Percentiles rank a stretch among this genome's conserved stretches.
Evolutionary conservation across 2,329 filamentous ascomycete genomes (phyloP).

Genomic region (Stagonosporopsis chrysanthemi): DNA sequence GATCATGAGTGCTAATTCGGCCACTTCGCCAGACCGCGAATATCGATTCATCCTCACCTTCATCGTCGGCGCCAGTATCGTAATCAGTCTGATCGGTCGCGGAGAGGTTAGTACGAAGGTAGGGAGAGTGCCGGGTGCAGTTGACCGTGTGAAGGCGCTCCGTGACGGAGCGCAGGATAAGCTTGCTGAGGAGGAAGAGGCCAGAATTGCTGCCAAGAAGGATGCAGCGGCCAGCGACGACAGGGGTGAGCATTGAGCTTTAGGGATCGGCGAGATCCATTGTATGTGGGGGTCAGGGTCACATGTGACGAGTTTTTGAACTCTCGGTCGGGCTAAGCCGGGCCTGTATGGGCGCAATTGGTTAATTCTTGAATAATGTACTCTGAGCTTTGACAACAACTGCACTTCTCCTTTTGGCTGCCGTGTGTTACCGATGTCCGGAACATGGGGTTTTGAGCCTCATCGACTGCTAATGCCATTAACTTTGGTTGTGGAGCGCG

Average conservation of each 20-base stretch:
- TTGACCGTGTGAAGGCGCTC: constrained; percentile 59
- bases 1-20: constrained; percentile 33
- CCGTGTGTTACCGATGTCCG: constrained; percentile 14
- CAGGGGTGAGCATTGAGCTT: constrained; percentile 20
- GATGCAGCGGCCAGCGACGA: constrained; percentile 30
- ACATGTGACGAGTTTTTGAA: constrained; percentile 9
- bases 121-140: constrained; percentile 55
- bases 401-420: constrained; percentile 2
- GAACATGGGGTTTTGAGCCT: constrained; percentile 19
- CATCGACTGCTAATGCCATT: constrained; percentile 21
- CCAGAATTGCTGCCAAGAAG: constrained; percentile 32
- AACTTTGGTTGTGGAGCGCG: constrained; percentile 24
- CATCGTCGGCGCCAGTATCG: constrained; percentile 82
- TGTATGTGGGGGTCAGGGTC: constrained; percentile 8
- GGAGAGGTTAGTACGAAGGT: constrained; percentile 72
- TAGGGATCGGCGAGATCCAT: constrained; percentile 17
- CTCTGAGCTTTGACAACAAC: constrained; percentile 12
- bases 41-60: constrained; percentile 95
- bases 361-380: constrained; percentile 4
- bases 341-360: constrained; percentile 3
- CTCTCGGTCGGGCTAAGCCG: background rate
- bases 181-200: constrained; percentile 44
- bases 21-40: constrained; percentile 64
- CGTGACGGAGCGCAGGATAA: constrained; percentile 46
- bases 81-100: constrained; percentile 80